These are phyloP conservation scores for Cucurbita argyrosperma DNA, from an alignment of 306 rosid genomes.

Conservation along the genomic window DNA sequence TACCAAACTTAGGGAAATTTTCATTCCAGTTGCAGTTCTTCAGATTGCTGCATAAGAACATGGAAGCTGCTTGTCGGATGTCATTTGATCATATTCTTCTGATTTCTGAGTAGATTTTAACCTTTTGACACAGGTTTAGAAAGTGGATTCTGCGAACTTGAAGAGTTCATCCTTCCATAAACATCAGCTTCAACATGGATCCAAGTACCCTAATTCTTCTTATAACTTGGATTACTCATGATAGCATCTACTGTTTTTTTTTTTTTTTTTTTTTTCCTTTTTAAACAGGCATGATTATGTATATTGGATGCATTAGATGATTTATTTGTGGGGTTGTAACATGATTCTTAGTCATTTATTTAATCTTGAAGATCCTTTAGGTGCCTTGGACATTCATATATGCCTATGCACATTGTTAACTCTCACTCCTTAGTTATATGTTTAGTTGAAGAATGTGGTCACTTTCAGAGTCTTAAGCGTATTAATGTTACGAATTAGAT, in stretches of 20 bases:
- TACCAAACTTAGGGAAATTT: not conserved
- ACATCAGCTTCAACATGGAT: not conserved
- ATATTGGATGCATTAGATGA: not conserved
- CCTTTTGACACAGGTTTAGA: conserved; percentile 1
- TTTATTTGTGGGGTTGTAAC: not conserved
- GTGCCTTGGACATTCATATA: not conserved
- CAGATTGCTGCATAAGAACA: not conserved
- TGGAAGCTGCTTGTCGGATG: not conserved
- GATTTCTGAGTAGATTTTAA: not conserved
- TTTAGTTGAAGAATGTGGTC: not conserved
- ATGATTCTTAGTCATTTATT: not conserved
- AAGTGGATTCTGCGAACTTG: conserved; percentile 1
- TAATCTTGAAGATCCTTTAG: not conserved
- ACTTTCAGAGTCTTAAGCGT: not conserved
- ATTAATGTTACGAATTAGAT: not conserved
- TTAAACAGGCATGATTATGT: not conserved
- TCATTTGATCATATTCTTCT: not conserved
- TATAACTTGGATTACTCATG: not conserved
- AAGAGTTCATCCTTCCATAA: not conserved
- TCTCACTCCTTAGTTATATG: not conserved
- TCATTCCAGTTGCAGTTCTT: not conserved
- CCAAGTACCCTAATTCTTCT: conserved; percentile 4
- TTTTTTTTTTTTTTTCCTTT: no score
- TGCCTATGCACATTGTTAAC: not conserved
- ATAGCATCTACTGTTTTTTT: not conserved